Base-by-base conservation (phyloP, 1,284 basidiomycete genomes). In the Moniliella sp. region DNA sequence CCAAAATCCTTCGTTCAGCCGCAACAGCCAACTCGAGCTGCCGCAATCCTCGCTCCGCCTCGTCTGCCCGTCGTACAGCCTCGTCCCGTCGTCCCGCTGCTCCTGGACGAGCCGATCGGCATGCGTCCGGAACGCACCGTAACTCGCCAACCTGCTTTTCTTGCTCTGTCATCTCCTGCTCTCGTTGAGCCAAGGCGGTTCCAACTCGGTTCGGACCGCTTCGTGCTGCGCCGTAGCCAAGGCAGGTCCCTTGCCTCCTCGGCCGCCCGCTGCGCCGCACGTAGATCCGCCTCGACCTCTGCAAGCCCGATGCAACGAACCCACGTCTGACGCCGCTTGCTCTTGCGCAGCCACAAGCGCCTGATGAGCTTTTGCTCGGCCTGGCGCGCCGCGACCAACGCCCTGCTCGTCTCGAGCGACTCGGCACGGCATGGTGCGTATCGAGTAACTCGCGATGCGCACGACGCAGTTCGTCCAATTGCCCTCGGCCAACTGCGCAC, bases 1-100 rank as follows among this genome's bases (percentile, higher is more conserved):
- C 34, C 42, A 48, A 48, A 19, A 57, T 45, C 32, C 36, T 40
- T 15, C 45, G 48, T 39, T 45, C 43, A 10, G 42, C 50, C 12
- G 31, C 31, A 9, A 46, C 42, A 1, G 45, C 46, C 4, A 49
- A 35, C 33, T 50, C 50, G 8, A 50, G 37, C 14, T 52, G 40
- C 3, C 35, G 35, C 21, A 47, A 23, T 31, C 43, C 36, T 28
- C 18, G 18, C 10, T 36, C 34, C 2, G 40, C 26, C 15, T 33
- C 31, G 3, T 35, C 33, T 11, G 37, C n/a, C n/a, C n/a, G n/a
- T n/a, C n/a, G n/a, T n/a, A n/a, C n/a, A n/a, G n/a, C n/a, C 40
- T n/a, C 31, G 32, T 5, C 26, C 2, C 11, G 25, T 23, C 21
- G 7, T n/a, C 7, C 8, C 21, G 7, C n/a, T 23, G 4, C 12